These are phyloP conservation scores for Candida gorgasii DNA, from an alignment of 805 yeast genomes.

Conservation along the genomic window DNA sequence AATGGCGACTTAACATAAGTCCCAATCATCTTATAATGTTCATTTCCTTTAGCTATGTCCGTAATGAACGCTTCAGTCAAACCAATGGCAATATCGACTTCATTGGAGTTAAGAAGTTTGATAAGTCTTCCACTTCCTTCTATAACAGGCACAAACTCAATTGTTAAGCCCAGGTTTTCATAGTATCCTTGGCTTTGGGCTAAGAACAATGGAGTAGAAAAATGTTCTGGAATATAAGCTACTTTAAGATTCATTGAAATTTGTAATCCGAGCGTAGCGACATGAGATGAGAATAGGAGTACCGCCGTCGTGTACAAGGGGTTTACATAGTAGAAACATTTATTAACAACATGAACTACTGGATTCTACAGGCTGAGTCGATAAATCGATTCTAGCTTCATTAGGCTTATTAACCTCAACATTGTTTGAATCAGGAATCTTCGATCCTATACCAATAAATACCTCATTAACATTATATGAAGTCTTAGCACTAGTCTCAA, in stretches of 20 bases:
- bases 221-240: slow-evolving; percentile 91
- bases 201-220: slow-evolving; percentile 80
- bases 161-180: slow-evolving; percentile 43
- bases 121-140: slow-evolving; percentile 90
- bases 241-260: slow-evolving; percentile 37
- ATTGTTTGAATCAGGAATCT: slow-evolving; percentile 57
- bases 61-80: slow-evolving; percentile 89
- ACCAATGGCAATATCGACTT: slow-evolving; percentile 82
- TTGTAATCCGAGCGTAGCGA: not conserved
- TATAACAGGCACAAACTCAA: slow-evolving; percentile 68
- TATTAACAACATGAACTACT: slow-evolving; percentile 11
- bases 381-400: slow-evolving; percentile 38
- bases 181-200: slow-evolving; percentile 64
- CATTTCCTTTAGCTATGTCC: slow-evolving; percentile 72
- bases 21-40: slow-evolving; percentile 65
- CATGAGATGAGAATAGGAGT: not conserved
- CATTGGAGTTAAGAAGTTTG: slow-evolving; percentile 61
- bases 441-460: slow-evolving; percentile 83
- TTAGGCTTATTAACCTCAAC: slow-evolving; percentile 8
- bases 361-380: slow-evolving; percentile 12
- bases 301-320: no score
- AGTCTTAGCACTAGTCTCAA: slow-evolving; percentile 93
- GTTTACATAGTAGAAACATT: no score
- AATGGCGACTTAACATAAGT: slow-evolving; percentile 86
- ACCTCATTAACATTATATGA: slow-evolving; percentile 88